phyloP scores from a whole-genome alignment of 2,329 filamentous ascomycete species.

The Verticillium tricorpus region DNA sequence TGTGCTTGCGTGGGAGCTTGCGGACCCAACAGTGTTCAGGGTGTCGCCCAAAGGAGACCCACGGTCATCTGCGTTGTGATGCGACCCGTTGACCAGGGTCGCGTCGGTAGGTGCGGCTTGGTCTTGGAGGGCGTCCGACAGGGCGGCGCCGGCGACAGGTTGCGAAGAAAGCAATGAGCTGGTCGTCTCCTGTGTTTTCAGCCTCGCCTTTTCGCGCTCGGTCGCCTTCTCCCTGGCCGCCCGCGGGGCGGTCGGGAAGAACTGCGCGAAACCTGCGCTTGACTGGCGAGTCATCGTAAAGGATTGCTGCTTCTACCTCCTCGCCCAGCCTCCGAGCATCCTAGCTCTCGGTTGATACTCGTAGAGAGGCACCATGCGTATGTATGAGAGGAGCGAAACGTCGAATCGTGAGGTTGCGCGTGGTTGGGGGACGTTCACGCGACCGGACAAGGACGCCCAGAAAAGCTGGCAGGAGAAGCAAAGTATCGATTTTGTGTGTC shows the following conservation, averaged over 20 bases:
- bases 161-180: conserved; percentile 14
- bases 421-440: conserved; percentile 31
- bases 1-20: conserved; percentile 67
- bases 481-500: neutral
- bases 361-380: conserved; percentile 29
- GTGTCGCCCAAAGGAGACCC: conserved; percentile 60
- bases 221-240: conserved; percentile 55
- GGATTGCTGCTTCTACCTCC: conserved; percentile 45
- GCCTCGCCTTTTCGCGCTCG: conserved; percentile 58
- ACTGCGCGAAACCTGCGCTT: conserved; percentile 76
- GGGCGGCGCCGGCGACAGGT: conserved; percentile 19
- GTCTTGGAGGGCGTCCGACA: conserved; percentile 8
- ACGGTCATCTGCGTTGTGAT: conserved; percentile 45
- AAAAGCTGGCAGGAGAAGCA: neutral
- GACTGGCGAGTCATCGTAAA: conserved; percentile 74
- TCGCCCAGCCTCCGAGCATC: conserved; percentile 52
- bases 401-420: conserved; percentile 4
- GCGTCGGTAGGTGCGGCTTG: conserved; percentile 9
- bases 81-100: conserved; percentile 27
- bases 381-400: conserved; percentile 12
- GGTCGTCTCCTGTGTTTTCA: conserved; percentile 33
- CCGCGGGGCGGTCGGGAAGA: conserved; percentile 75
- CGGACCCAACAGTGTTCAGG: conserved; percentile 66
- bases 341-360: conserved; percentile 33
- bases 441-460: conserved; percentile 22